Evolutionary conservation across 768 basidiomycete genomes (phyloP).

Genomic region (Boletus coccyginus): DNA sequence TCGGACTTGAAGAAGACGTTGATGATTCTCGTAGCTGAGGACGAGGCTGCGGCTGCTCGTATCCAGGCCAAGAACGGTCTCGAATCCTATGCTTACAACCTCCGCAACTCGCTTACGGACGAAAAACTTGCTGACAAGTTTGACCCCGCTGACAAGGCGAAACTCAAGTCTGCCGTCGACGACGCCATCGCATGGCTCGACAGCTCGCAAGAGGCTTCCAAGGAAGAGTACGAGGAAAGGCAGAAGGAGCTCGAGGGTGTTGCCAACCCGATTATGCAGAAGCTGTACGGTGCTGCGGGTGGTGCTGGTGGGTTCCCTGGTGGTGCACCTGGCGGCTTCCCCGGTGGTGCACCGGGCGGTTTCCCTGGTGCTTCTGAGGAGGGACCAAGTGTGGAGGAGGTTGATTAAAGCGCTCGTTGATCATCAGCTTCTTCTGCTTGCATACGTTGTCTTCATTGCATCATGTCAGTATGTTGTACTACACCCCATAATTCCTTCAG

Average conservation of each 20-base stretch:
- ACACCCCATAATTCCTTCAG: constrained; percentile 26
- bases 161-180: constrained; percentile 77
- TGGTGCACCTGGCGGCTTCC: constrained; percentile 50
- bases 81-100: constrained; percentile 94
- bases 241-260: constrained; percentile 90
- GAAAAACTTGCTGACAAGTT: constrained; percentile 88
- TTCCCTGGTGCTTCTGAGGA: constrained; percentile 72
- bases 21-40: constrained; percentile 54
- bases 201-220: constrained; percentile 81
- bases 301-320: constrained; percentile 55
- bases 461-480: constrained; percentile 31
- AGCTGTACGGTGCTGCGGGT: constrained; percentile 63
- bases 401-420: constrained; percentile 52
- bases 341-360: constrained; percentile 66
- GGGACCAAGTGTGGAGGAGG: constrained; percentile 90
- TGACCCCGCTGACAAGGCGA: constrained; percentile 79
- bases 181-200: constrained; percentile 88
- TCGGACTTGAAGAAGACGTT: constrained; percentile 9
- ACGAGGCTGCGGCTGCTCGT: constrained; percentile 80
- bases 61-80: constrained; percentile 88
- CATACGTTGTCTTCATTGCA: constrained; percentile 27
- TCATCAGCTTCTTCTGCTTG: constrained; percentile 19
- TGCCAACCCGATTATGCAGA: constrained; percentile 74
- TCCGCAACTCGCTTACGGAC: constrained; percentile 84
- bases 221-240: constrained; percentile 90